These are phyloP conservation scores for Megacollybia marginata DNA, from an alignment of 768 basidiomycete species.

Conservation along the genomic window DNA sequence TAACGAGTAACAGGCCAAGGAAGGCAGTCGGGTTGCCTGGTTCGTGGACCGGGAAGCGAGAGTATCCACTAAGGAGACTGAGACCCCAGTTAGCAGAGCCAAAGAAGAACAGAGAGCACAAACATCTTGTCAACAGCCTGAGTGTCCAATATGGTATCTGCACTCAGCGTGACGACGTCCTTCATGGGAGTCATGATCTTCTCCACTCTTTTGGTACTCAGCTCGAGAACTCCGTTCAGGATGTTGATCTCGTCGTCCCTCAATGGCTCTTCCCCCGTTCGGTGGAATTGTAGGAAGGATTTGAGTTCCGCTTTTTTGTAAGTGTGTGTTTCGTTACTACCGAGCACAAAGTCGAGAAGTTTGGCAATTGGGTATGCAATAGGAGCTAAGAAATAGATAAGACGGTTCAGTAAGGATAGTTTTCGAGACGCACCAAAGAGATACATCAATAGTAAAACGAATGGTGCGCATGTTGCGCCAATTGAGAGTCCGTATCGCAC, in stretches of 20 bases:
- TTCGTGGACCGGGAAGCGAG: constrained; percentile 85
- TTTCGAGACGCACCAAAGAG: constrained; percentile 30
- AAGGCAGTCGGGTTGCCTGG: constrained; percentile 63
- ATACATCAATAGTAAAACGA: constrained; percentile 71
- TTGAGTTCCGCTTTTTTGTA: constrained; percentile 82
- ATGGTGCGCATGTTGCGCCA: constrained; percentile 70
- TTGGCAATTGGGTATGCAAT: constrained; percentile 79
- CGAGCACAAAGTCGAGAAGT: constrained; percentile 77
- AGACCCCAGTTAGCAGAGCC: constrained; percentile 4
- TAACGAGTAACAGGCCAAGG: constrained; percentile 75
- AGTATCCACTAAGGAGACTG: constrained; percentile 78
- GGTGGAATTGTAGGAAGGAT: constrained; percentile 75
- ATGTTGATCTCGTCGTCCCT: constrained; percentile 80
- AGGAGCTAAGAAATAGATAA: constrained; percentile 38
- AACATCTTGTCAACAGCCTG: constrained; percentile 71
- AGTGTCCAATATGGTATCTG: constrained; percentile 76
- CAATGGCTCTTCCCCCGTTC: constrained; percentile 68
- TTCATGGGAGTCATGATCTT: constrained; percentile 79
- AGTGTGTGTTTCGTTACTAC: constrained; percentile 60
- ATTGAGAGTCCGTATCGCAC: constrained; percentile 77
- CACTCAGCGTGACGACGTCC: constrained; percentile 78
- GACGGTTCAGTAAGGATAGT: constrained; percentile 39
- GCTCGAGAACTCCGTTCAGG: constrained; percentile 70
- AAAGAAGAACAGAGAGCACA: constrained; percentile 12
- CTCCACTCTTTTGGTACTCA: constrained; percentile 69